Conservation (phyloP, 192 early-diverging fungal species). For the Chytriomyces sp. region DNA sequence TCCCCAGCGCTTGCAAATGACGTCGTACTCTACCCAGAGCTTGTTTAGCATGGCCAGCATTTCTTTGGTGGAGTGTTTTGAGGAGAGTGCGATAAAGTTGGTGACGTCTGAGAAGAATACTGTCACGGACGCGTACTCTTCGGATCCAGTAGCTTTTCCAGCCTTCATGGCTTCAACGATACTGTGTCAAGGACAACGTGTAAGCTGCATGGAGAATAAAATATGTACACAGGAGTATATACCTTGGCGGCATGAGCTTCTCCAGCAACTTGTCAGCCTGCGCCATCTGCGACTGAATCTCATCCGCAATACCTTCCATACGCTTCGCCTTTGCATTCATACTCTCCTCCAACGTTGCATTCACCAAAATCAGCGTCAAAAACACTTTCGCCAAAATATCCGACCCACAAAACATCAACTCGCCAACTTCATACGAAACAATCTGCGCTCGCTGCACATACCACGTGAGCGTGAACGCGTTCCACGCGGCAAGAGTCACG, state of each 20-base stretch:
- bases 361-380: conserved; percentile 43
- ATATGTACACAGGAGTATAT: neutral
- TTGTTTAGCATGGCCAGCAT: conserved; percentile 48
- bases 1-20: conserved; percentile 46
- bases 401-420: conserved; percentile 21
- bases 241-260: conserved; percentile 25
- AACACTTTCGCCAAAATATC: conserved; percentile 47
- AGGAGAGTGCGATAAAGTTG: conserved; percentile 46
- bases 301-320: conserved; percentile 33
- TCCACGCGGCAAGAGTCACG: neutral
- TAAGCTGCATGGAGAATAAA: neutral
- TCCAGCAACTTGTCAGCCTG: conserved; percentile 30
- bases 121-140: conserved; percentile 49
- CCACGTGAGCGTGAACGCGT: neutral
- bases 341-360: conserved; percentile 43
- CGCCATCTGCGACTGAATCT: conserved; percentile 26
- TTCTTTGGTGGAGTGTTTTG: conserved; percentile 38
- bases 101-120: conserved; percentile 55
- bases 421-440: conserved; percentile 22
- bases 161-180: conserved; percentile 46
- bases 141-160: conserved; percentile 42
- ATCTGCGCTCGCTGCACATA: neutral
- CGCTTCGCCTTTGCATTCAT: conserved; percentile 36
- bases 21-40: conserved; percentile 44
- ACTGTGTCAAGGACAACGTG: neutral